phyloP scores from a whole-genome alignment of 306 rosid species.

The Casuarina glauca region DNA sequence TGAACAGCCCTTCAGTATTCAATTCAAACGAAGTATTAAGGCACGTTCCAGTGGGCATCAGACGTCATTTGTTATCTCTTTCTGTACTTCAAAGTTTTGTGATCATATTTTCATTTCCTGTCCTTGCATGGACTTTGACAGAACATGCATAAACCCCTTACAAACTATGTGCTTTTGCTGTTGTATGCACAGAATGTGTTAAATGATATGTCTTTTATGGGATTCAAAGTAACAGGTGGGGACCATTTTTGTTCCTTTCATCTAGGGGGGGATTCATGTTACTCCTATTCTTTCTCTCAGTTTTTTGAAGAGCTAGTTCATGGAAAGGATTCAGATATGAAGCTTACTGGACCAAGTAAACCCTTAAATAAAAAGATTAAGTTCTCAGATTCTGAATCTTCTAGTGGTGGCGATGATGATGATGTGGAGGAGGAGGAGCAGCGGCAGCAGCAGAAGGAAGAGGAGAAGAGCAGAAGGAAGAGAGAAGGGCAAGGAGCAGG shows the following conservation, averaged over 20 bases:
- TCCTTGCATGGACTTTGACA: background rate
- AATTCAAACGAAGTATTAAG: background rate
- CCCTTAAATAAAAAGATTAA: conserved; percentile 74
- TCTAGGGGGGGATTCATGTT: background rate
- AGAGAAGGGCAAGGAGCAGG: conserved; percentile 19
- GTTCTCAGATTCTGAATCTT: conserved; percentile 72
- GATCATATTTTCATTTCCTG: background rate
- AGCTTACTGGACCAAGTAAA: conserved; percentile 38
- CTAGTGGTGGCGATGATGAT: conserved; percentile 37
- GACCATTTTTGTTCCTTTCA: background rate
- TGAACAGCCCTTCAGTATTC: background rate
- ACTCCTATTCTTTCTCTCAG: conserved; percentile 31
- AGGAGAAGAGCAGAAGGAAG: background rate
- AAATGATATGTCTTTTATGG: background rate
- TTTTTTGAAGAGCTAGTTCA: conserved; percentile 70
- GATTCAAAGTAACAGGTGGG: background rate
- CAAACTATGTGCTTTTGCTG: background rate
- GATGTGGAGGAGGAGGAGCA: conserved; percentile 28
- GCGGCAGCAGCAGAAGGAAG: conserved; percentile 1
- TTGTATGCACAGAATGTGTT: background rate
- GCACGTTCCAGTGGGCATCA: background rate
- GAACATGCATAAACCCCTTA: background rate
- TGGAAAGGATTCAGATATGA: conserved; percentile 48
- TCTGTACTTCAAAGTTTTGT: background rate
- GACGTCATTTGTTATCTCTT: background rate